These are phyloP conservation scores for Aurantiochytrium sp. DNA, from an alignment of 108 stramenopile species.

Conservation along the genomic window DNA sequence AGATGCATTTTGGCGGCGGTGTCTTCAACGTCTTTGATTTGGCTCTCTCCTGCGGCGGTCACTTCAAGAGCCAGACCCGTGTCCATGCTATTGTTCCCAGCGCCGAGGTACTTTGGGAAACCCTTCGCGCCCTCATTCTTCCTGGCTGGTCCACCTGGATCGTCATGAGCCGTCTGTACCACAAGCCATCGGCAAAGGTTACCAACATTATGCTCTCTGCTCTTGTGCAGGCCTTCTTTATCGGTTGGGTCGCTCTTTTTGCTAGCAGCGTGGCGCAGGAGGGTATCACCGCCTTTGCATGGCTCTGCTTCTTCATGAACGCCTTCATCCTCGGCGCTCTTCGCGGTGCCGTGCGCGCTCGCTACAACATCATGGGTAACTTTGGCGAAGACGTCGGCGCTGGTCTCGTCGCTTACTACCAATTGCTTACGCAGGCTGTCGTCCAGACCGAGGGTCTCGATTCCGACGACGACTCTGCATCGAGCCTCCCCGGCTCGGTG, in stretches of 20 bases:
- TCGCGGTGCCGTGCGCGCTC: background rate
- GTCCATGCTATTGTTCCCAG: background rate
- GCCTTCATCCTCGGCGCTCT: background rate
- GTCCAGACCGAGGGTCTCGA: background rate
- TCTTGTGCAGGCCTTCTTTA: background rate
- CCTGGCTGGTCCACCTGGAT: background rate
- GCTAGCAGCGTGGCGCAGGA: background rate
- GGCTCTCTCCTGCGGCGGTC: background rate
- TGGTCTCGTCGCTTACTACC: background rate
- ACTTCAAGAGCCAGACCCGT: no score
- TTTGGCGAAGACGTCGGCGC: background rate
- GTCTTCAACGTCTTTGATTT: slow-evolving; percentile 4
- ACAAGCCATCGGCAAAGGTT: background rate
- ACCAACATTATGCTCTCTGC: background rate
- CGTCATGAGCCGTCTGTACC: background rate
- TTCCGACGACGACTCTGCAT: background rate
- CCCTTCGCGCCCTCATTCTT: background rate
- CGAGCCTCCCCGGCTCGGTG: background rate
- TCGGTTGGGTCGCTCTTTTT: background rate
- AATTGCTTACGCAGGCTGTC: background rate
- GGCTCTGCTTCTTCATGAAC: slow-evolving; percentile 14
- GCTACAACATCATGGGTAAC: background rate
- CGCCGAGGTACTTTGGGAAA: background rate
- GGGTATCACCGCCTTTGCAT: background rate
- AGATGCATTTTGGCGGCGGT: background rate